phyloP scores from a whole-genome alignment of 2,329 filamentous ascomycete species.

The Harringtonia aguacate region DNA sequence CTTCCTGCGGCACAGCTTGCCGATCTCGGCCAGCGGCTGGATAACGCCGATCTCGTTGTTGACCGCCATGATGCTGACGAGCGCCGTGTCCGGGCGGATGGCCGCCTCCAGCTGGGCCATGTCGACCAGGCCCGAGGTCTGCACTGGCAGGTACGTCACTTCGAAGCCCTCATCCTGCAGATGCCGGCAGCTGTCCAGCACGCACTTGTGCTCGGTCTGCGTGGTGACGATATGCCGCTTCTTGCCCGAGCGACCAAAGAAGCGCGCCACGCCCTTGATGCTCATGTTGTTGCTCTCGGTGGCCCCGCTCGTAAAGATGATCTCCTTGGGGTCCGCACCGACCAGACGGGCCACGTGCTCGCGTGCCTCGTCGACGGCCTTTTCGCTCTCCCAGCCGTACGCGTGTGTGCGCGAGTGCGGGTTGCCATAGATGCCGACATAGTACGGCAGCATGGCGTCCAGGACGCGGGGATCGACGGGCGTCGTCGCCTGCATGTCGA shows the following conservation, averaged over 20 bases:
- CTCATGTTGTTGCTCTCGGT: conserved; percentile 99
- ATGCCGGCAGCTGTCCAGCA: conserved; percentile 93
- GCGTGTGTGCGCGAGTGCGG: conserved; percentile 95
- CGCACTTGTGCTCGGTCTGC: conserved; percentile 98
- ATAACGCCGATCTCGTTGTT: conserved; percentile 99
- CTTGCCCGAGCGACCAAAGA: conserved; percentile 86
- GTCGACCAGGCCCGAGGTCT: conserved; percentile 73
- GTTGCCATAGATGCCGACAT: conserved; percentile 90
- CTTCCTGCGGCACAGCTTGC: conserved; percentile 77
- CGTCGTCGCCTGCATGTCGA: conserved; percentile 97
- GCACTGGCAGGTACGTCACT: conserved; percentile 90
- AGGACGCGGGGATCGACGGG: conserved; percentile 89
- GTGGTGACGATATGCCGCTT: conserved; percentile 98
- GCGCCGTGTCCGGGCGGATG: conserved; percentile 78
- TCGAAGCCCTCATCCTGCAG: conserved; percentile 95
- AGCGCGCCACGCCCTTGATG: conserved; percentile 93
- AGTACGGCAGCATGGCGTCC: conserved; percentile 92
- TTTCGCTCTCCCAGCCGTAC: conserved; percentile 97
- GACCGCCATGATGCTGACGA: conserved; percentile 97
- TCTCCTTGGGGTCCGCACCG: conserved; percentile 92
- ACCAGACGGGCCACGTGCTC: conserved; percentile 77
- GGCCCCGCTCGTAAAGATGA: conserved; percentile 95
- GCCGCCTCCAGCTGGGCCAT: conserved; percentile 78
- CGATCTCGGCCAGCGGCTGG: conserved; percentile 88
- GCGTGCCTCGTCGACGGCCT: conserved; percentile 80